Evolutionary conservation across 306 rosid genomes (phyloP).

Genomic region (Sindora glabra): DNA sequence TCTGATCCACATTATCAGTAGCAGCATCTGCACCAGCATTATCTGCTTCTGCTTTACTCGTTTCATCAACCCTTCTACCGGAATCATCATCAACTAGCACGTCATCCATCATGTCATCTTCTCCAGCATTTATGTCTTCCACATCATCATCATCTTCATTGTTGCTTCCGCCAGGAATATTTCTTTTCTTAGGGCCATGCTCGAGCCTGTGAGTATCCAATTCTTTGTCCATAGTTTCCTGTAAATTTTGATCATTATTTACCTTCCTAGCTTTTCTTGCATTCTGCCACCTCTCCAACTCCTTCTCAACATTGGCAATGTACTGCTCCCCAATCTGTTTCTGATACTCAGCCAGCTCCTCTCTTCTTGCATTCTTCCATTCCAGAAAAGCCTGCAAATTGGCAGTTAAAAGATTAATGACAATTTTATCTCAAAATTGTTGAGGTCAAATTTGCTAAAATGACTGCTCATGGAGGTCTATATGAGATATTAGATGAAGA

Average conservation of each 20-base stretch:
- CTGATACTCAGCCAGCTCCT: constrained; percentile 76
- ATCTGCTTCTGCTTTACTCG: constrained; percentile 40
- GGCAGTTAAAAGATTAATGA: too few species aligned
- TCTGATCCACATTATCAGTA: constrained; percentile 29
- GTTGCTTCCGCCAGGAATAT: constrained; percentile 67
- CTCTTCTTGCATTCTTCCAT: constrained; percentile 88
- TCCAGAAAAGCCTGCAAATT: constrained; percentile 59
- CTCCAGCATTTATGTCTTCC: constrained; percentile 82
- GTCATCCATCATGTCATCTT: constrained; percentile 94
- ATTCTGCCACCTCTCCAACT: constrained; percentile 92
- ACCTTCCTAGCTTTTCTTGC: constrained; percentile 69
- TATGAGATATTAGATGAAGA: constrained; percentile 3
- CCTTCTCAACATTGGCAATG: constrained; percentile 83
- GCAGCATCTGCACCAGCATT: constrained; percentile 29
- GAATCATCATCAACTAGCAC: constrained; percentile 67
- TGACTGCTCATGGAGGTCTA: too few species aligned
- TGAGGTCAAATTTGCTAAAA: background rate
- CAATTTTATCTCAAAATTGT: background rate
- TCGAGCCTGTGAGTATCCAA: constrained; percentile 94
- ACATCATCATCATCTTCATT: constrained; percentile 82
- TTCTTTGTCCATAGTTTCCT: constrained; percentile 99
- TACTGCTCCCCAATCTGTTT: constrained; percentile 85
- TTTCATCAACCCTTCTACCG: constrained; percentile 61
- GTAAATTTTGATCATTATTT: constrained; percentile 65
- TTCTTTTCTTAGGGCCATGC: constrained; percentile 96